Evolutionary conservation across 2,329 filamentous ascomycete genomes (phyloP), one percentile per base, ranked within the genome.

Genomic region (Pseudogymnoascus sp.): DNA sequence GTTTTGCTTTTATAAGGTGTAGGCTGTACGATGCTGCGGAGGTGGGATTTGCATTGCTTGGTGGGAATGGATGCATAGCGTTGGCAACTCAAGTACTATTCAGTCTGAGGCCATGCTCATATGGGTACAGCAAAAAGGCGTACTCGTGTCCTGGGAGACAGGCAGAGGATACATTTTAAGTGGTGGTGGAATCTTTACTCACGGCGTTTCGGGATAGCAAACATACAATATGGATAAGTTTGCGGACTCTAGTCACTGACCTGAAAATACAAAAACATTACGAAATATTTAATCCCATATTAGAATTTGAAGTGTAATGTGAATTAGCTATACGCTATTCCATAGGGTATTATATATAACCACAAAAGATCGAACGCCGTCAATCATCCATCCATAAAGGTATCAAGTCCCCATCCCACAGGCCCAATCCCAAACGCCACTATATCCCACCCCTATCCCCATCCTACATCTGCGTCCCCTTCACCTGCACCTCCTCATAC

Each of bases 1-100:
- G 1, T 97, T 97, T 72, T 96, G 92, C 78, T 97, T 97, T 76
- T 96, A 97, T 77, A 96, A 97, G 80, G 91, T 96, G 53, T 95
- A 80, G 68, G 26, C 8, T 57, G 50, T 61, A 19, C 13, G 59
- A 40, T 61, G 2, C 1, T 21, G 57, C 17, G 13, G 8, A 7
- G 11, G 31, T 36, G 31, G 57, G 10, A 23, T 21, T 60, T 60
- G 26, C 42, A 47, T 47, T 53, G 15, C 8, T 28, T 11, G 23
- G 44, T 7, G 44, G 28, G 11, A 33, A 57, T 33, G 47, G 47
- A 31, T 19, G 9, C 47, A 31, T 53, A 31, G 23, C 47, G 9
- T 28, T 53, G 47, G 47, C 26, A 11, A 31, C 47, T 33, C 13
- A 3, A 28, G 13, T 15, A 15, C 11, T 13, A 4, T 47, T 15